These are phyloP conservation scores for Gyromitra esculenta DNA, from an alignment of 2,329 filamentous ascomycete genomes.

Conservation along the genomic window DNA sequence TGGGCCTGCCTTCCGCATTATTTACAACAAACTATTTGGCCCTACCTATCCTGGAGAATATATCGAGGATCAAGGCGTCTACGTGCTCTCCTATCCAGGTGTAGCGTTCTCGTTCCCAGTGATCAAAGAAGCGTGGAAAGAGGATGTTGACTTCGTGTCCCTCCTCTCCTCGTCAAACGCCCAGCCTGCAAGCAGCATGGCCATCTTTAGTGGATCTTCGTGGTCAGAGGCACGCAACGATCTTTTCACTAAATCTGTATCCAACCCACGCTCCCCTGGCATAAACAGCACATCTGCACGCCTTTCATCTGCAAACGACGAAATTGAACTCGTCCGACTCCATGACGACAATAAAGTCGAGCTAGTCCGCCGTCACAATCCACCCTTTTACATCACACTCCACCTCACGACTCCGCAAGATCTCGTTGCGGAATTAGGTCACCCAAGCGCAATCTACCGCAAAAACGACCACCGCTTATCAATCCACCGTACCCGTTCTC, in stretches of 20 bases:
- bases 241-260: conserved; percentile 78
- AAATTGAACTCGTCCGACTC: conserved; percentile 82
- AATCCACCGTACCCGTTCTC: conserved; percentile 75
- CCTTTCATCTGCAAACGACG: conserved; percentile 73
- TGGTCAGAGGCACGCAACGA: conserved; percentile 84
- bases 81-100: conserved; percentile 92
- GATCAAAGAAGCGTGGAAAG: conserved; percentile 63
- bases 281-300: conserved; percentile 60
- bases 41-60: conserved; percentile 96
- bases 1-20: conserved; percentile 79
- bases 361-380: conserved; percentile 75
- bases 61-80: conserved; percentile 76
- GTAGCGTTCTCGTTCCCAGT: conserved; percentile 90
- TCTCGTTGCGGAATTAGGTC: conserved; percentile 86
- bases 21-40: conserved; percentile 92
- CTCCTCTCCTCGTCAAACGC: conserved; percentile 81
- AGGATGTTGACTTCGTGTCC: conserved; percentile 80
- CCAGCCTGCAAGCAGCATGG: conserved; percentile 83
- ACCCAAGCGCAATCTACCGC: conserved; percentile 91
- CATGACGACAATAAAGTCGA: conserved; percentile 82
- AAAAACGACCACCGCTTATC: conserved; percentile 90
- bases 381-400: conserved; percentile 75
- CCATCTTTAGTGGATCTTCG: conserved; percentile 87
- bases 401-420: conserved; percentile 93
- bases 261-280: conserved; percentile 78